Percentiles rank a stretch among this genome's conserved stretches.
Evolutionary conservation across 768 basidiomycete species (phyloP).

Genomic region (Amanita phalloides): DNA sequence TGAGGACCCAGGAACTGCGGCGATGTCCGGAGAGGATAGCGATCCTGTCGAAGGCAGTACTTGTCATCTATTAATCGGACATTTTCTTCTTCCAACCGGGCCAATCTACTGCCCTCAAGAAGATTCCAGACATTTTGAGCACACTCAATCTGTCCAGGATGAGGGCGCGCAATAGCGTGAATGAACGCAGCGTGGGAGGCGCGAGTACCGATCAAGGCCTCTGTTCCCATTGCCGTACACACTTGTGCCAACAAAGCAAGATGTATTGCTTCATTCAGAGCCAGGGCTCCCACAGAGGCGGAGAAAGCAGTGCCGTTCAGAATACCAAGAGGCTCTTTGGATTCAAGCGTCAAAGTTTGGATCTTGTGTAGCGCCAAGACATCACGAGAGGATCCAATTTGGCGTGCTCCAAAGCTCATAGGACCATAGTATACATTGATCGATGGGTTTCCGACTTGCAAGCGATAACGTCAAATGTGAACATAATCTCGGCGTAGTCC

Average conservation of each 20-base stretch:
- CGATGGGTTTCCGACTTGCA: constrained; percentile 40
- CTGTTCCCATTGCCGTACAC: constrained; percentile 71
- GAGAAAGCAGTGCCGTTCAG: constrained; percentile 73
- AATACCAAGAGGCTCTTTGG: constrained; percentile 62
- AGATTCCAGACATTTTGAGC: constrained; percentile 54
- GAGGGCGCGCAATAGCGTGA: constrained; percentile 62
- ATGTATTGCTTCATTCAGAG: constrained; percentile 59
- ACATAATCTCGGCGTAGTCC: constrained; percentile 2
- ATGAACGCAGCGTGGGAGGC: constrained; percentile 64
- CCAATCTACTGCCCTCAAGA: constrained; percentile 51
- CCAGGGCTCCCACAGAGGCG: constrained; percentile 62
- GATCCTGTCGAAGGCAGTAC: constrained; percentile 65
- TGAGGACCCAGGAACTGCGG: constrained; percentile 78
- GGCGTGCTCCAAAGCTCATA: constrained; percentile 33
- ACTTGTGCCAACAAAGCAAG: constrained; percentile 54
- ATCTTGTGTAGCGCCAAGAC: constrained; percentile 44
- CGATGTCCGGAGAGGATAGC: constrained; percentile 57
- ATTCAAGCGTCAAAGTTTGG: constrained; percentile 45
- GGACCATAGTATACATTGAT: constrained; percentile 57
- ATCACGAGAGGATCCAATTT: constrained; percentile 38
- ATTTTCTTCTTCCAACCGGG: constrained; percentile 50
- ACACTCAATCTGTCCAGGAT: constrained; percentile 73
- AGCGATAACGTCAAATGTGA: background rate
- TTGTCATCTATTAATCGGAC: constrained; percentile 54
- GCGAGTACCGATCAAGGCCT: constrained; percentile 59